These are phyloP conservation scores for Ottelia alismoides DNA, from an alignment of 106 monocot species.

Conservation along the genomic window DNA sequence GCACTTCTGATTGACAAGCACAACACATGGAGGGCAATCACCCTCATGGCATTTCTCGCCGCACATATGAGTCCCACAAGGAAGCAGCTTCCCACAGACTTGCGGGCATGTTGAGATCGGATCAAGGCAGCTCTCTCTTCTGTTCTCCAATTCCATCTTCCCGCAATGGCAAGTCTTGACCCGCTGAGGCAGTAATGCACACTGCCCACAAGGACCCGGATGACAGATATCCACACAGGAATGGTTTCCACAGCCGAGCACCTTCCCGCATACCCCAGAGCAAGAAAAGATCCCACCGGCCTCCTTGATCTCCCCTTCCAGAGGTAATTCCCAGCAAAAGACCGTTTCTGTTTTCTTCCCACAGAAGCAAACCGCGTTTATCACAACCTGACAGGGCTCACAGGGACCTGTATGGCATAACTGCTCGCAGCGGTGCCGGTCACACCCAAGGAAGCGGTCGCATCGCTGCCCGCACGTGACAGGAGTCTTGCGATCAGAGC, in stretches of 20 bases:
- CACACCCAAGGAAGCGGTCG: constrained; percentile 34
- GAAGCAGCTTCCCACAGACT: constrained; percentile 58
- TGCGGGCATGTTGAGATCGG: constrained; percentile 63
- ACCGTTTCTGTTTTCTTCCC: constrained; percentile 58
- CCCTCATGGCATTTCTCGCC: constrained; percentile 69
- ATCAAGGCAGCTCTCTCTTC: constrained; percentile 67
- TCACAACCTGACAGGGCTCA: constrained; percentile 39
- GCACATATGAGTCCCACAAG: constrained; percentile 54
- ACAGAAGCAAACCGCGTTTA: constrained; percentile 74
- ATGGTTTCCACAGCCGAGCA: constrained; percentile 75
- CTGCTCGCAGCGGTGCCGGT: constrained; percentile 53
- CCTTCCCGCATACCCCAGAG: constrained; percentile 24
- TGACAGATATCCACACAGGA: constrained; percentile 55
- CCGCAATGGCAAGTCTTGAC: constrained; percentile 71
- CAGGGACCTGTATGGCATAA: constrained; percentile 73
- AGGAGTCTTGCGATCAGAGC: constrained; percentile 41
- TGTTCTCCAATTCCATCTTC: constrained; percentile 31
- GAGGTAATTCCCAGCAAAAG: constrained; percentile 64
- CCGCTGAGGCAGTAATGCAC: constrained; percentile 38
- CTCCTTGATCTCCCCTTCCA: constrained; percentile 36
- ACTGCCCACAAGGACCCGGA: constrained; percentile 80
- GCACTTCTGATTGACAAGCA: constrained; percentile 67
- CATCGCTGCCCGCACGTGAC: constrained; percentile 63
- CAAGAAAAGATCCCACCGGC: constrained; percentile 76
- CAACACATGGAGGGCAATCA: constrained; percentile 52